Percentiles rank a stretch among this genome's conserved stretches.
These are phyloP conservation scores for Tuber magnatum DNA, from an alignment of 495 filamentous ascomycete genomes.

Conservation along the genomic window DNA sequence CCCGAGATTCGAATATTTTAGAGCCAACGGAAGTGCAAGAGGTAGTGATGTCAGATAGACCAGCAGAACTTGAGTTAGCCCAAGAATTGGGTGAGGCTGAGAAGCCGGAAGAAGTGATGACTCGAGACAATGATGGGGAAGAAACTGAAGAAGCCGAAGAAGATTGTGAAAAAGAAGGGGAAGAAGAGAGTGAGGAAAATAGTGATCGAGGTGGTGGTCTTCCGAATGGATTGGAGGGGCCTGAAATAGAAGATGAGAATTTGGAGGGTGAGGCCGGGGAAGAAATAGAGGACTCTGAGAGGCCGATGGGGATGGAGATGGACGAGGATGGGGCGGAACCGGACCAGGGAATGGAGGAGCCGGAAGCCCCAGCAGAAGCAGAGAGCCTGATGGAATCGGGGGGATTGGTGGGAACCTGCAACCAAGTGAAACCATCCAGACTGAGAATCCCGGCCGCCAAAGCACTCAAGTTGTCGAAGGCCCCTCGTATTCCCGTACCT, in stretches of 20 bases:
- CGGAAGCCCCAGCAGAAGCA: neutral
- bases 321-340: neutral
- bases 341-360: neutral
- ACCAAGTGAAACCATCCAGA: neutral
- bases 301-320: neutral
- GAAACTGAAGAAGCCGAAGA: neutral
- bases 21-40: neutral
- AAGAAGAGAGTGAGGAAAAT: neutral
- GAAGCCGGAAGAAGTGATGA: neutral
- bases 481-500: neutral
- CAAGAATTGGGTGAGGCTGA: neutral
- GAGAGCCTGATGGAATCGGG: neutral
- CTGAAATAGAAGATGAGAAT: neutral
- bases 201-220: neutral
- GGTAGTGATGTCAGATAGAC: conserved; percentile 2
- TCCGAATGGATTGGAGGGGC: neutral
- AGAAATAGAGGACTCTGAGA: neutral
- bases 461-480: neutral
- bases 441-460: neutral
- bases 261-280: neutral
- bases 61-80: neutral
- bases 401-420: neutral
- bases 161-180: neutral
- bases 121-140: neutral
- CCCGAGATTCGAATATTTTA: neutral